Percentiles rank a stretch among this genome's conserved stretches.
phyloP scores from a whole-genome alignment of 116 monocot genomes.

The Cymodocea nodosa region DNA sequence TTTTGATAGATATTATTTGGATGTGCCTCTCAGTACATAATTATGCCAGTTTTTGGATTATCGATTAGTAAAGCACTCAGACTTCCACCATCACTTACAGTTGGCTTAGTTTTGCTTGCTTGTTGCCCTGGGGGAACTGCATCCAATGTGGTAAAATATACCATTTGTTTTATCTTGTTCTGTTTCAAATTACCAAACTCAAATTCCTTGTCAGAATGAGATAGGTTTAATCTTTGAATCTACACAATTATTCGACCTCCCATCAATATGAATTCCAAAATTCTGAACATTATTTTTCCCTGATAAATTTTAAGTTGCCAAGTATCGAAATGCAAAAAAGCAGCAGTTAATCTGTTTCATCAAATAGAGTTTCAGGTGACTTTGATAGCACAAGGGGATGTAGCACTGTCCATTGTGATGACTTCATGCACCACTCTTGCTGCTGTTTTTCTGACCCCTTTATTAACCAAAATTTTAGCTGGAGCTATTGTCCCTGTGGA shows the following conservation, averaged over 20 bases:
- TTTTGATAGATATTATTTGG: conserved; percentile 46
- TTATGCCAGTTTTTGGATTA: conserved; percentile 61
- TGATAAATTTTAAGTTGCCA: too few species aligned
- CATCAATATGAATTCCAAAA: too few species aligned
- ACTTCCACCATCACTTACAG: conserved; percentile 41
- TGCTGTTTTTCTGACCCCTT: conserved; percentile 56
- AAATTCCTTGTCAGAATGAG: neutral
- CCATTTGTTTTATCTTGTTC: neutral
- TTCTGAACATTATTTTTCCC: too few species aligned
- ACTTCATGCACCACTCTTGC: conserved; percentile 57
- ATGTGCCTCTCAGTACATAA: conserved; percentile 52
- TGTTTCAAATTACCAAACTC: neutral
- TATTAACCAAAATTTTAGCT: conserved; percentile 51
- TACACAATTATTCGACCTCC: too few species aligned
- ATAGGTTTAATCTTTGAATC: neutral
- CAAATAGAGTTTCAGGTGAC: conserved; percentile 61
- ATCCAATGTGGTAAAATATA: conserved; percentile 52
- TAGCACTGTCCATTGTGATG: conserved; percentile 62
- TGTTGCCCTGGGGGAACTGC: conserved; percentile 79
- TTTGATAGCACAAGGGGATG: conserved; percentile 61
- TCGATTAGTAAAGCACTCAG: conserved; percentile 36
- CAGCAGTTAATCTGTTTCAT: conserved; percentile 7
- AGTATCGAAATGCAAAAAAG: neutral
- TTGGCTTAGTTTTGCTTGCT: conserved; percentile 56
- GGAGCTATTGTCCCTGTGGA: conserved; percentile 60